Base-by-base conservation (phyloP, 2,329 filamentous ascomycete genomes). In the Ophiostoma himal-ulmi region DNA sequence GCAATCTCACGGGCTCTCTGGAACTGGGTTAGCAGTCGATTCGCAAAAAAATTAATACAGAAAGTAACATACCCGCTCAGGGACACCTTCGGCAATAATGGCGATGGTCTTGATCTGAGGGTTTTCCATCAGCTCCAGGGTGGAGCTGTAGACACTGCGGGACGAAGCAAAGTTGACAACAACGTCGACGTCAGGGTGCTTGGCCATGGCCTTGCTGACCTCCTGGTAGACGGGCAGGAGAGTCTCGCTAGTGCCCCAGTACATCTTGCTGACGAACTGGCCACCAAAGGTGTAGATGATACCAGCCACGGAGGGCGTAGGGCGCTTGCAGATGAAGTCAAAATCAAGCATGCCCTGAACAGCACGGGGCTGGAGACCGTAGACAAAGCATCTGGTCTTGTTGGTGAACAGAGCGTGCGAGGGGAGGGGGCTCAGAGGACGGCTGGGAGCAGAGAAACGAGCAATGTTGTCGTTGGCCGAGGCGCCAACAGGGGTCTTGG, bases 231-330 rank as follows among this genome's bases (percentile, higher is more conserved):
- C 95, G 74, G 95, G 95, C 77, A 99, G 89, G 75, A 99, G 90
- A 74, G 95, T 99, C 87, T 99, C 95, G 85, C 93, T 97, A 79
- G 95, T 99, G 79, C 95, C 95, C 95, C 95, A 99, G 91, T 99
- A 99, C 95, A 99, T 98, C 90, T 99, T 99, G 90, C 93, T 97
- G 81, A 99, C 95, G 89, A 99, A 99, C 84, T 99, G 95, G 76
- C 95, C 95, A 81, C 95, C 95, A 80, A 99, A 99, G 77, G 95
- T 97, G 87, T 99, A 99, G 87, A 99, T 98, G 84, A 99, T 98
- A 80, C 94, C 95, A 75, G 95, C 95, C 72, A 99, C 95, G 71
- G 95, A 99, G 75, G 95, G 95, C 72, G 92, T 96, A 80, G 89
- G 88, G 78, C 95, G 92, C 89, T 98, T 98, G 93, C 95, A 99